A percentile compares a stretch with the other conserved stretches of the same genome.
Evolutionary conservation across 306 rosid genomes (phyloP).

Genomic region (Hippophae rhamnoides): DNA sequence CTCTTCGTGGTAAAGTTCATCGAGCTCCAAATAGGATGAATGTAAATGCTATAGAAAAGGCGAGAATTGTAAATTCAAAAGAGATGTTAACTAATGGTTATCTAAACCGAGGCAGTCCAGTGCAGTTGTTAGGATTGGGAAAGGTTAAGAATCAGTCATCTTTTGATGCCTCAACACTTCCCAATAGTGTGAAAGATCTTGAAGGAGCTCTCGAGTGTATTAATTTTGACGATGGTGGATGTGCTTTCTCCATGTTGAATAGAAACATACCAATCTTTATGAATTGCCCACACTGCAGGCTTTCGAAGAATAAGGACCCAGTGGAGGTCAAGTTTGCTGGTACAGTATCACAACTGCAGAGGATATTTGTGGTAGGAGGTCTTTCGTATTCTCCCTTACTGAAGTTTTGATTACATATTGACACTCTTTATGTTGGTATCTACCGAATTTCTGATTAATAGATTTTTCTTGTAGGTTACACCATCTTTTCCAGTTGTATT

Average conservation of each 20-base stretch:
- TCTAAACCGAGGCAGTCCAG: constrained; percentile 25
- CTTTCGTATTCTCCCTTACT: constrained; percentile 13
- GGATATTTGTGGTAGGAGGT: constrained; percentile 71
- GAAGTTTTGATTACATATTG: not conserved
- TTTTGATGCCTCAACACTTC: constrained; percentile 25
- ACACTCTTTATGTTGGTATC: not conserved
- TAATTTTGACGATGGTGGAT: constrained; percentile 43
- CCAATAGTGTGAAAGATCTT: constrained; percentile 30
- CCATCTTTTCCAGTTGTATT: constrained; percentile 70
- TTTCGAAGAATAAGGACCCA: constrained; percentile 45
- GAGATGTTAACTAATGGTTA: constrained; percentile 37
- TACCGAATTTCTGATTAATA: constrained; percentile 19
- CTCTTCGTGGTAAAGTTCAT: constrained; percentile 41
- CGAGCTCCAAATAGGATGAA: constrained; percentile 37
- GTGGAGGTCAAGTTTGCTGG: constrained; percentile 55
- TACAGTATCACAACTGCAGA: constrained; percentile 79
- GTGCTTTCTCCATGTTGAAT: constrained; percentile 61
- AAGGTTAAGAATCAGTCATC: constrained; percentile 37
- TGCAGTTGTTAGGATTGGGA: constrained; percentile 24
- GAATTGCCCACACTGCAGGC: constrained; percentile 79
- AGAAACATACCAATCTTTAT: constrained; percentile 73
- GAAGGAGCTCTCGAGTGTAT: constrained; percentile 46
- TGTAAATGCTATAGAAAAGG: constrained; percentile 36
- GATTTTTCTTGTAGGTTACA: constrained; percentile 61
- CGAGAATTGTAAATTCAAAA: constrained; percentile 39